phyloP scores from a whole-genome alignment of 2,329 filamentous ascomycete species.

The Ambrosiella xylebori region DNA sequence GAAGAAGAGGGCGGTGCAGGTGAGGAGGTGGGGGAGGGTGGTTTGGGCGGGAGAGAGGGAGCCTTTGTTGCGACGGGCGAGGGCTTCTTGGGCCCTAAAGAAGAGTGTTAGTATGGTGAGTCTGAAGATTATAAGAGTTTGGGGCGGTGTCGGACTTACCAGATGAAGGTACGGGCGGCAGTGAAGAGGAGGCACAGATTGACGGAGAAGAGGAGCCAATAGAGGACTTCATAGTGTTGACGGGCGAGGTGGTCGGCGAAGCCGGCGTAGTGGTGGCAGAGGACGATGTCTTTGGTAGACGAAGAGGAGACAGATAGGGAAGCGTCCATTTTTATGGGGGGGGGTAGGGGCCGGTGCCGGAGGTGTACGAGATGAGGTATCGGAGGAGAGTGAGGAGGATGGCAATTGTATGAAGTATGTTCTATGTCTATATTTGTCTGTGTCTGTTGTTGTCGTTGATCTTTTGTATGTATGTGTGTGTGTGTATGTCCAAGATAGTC shows the following conservation, averaged over 20 bases:
- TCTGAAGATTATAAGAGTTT: neutral
- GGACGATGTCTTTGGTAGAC: constrained; percentile 11
- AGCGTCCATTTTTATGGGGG: neutral
- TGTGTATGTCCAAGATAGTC: neutral
- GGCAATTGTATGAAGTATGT: neutral
- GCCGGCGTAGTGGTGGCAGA: constrained; percentile 25
- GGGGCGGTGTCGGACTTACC: constrained; percentile 18
- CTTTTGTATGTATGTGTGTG: neutral
- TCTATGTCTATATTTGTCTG: neutral
- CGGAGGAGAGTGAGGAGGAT: neutral
- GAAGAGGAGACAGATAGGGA: neutral
- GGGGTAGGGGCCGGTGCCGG: neutral
- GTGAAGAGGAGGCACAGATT: constrained; percentile 29
- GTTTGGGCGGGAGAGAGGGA: constrained; percentile 20
- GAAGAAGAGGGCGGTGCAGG: constrained; percentile 28
- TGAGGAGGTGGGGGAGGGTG: constrained; percentile 25
- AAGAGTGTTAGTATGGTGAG: neutral
- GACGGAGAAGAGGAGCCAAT: constrained; percentile 29
- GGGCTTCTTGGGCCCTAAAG: constrained; percentile 21
- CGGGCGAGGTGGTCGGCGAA: constrained; percentile 27
- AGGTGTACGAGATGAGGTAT: neutral
- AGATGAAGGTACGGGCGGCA: constrained; percentile 25
- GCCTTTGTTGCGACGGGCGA: constrained; percentile 22
- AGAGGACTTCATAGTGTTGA: constrained; percentile 28
- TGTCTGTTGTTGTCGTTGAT: neutral